Conservation (phyloP, 805 yeast species). For the Naumovozyma baii region DNA sequence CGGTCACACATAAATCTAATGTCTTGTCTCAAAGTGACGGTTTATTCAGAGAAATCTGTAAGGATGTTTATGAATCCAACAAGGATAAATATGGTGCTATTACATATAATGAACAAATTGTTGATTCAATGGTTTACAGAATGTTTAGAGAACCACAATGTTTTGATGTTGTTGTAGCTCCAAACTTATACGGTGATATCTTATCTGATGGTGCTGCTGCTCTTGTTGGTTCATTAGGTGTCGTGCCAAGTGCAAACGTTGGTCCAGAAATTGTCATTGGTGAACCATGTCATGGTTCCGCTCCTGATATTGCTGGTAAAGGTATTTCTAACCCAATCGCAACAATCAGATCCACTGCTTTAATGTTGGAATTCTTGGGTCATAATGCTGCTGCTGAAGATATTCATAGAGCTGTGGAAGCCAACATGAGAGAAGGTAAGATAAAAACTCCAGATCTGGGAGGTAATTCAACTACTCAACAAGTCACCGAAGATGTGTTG, state of each 20-base stretch:
- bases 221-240: conserved; percentile 92
- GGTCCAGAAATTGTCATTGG: conserved; percentile 95
- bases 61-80: conserved; percentile 40
- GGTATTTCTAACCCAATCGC: conserved; percentile 96
- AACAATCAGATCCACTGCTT: conserved; percentile 93
- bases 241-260: conserved; percentile 96
- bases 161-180: conserved; percentile 97
- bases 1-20: conserved; percentile 94
- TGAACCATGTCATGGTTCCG: conserved; percentile 98
- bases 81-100: conserved; percentile 49
- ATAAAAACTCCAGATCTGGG: conserved; percentile 89
- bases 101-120: conserved; percentile 86
- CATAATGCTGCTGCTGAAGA: conserved; percentile 80
- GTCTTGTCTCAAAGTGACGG: conserved; percentile 91
- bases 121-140: conserved; percentile 97
- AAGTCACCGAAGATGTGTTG: conserved; percentile 78
- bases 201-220: conserved; percentile 98
- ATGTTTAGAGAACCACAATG: conserved; percentile 97
- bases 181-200: conserved; percentile 95
- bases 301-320: conserved; percentile 96
- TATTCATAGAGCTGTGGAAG: conserved; percentile 91
- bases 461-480: conserved; percentile 76
- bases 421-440: conserved; percentile 70
- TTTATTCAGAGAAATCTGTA: conserved; percentile 78
- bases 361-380: conserved; percentile 96